Conservation (phyloP, 208 protist genomes). For the Wallacemonas rigidus region DNA sequence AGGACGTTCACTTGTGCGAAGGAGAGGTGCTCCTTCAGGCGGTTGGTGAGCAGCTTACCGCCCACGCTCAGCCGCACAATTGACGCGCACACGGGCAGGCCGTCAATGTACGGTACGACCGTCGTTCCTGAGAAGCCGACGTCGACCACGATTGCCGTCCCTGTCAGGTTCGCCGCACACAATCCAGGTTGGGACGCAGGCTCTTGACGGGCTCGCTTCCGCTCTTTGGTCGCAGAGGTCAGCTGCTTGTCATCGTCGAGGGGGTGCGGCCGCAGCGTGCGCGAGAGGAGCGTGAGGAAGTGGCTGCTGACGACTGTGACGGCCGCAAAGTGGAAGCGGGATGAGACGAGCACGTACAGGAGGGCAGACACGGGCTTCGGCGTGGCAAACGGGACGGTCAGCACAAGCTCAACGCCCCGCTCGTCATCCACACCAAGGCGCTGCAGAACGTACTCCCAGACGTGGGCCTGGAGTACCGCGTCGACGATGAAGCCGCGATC, state of each 20-base stretch:
- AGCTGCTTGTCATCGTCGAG: too few species aligned
- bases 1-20: conserved; percentile 80
- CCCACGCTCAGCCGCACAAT: conserved; percentile 68
- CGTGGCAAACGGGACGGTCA: conserved; percentile 69
- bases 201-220: neutral
- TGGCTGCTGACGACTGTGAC: conserved; percentile 71
- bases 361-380: conserved; percentile 55
- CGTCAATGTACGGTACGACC: conserved; percentile 76
- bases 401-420: conserved; percentile 55
- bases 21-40: conserved; percentile 75
- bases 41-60: conserved; percentile 81
- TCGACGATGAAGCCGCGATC: conserved; percentile 81
- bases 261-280: conserved; percentile 15
- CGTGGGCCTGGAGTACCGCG: conserved; percentile 53
- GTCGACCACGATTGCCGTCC: conserved; percentile 61
- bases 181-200: too few species aligned
- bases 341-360: conserved; percentile 52
- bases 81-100: conserved; percentile 60
- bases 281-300: conserved; percentile 57
- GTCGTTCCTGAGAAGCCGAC: conserved; percentile 78
- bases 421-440: conserved; percentile 68
- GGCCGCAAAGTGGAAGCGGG: conserved; percentile 63
- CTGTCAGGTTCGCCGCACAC: neutral
- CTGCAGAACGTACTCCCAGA: conserved; percentile 84
- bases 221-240: neutral